Percentiles rank a stretch among this genome's conserved stretches.
These are phyloP conservation scores for Scheffersomyces illinoinensis DNA, from an alignment of 1,139 yeast species.

Conservation along the genomic window DNA sequence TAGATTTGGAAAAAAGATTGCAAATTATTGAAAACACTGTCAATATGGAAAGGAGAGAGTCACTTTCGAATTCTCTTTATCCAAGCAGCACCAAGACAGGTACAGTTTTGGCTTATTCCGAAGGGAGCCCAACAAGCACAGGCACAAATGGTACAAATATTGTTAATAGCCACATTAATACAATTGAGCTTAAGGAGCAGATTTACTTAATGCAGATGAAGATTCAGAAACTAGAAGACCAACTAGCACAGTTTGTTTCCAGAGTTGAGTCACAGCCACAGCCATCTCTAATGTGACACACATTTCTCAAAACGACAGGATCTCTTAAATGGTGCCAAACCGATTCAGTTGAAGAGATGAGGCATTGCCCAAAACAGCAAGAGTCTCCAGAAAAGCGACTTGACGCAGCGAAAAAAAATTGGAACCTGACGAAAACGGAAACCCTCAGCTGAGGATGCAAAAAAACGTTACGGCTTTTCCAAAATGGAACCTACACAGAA, in stretches of 20 bases:
- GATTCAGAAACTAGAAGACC: not conserved
- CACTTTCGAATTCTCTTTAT: not conserved
- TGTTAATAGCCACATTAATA: not conserved
- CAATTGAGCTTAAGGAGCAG: constrained; percentile 2
- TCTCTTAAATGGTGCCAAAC: not conserved
- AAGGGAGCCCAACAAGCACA: not conserved
- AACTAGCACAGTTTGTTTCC: not conserved
- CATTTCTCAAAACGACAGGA: not conserved
- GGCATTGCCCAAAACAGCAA: not conserved
- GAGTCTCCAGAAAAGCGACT: not conserved
- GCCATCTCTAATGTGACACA: not conserved
- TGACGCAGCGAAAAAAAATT: not conserved
- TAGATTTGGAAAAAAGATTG: not conserved
- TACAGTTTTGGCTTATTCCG: not conserved
- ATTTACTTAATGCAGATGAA: not conserved
- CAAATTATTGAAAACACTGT: not conserved
- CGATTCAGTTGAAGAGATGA: not conserved
- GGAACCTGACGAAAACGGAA: constrained; percentile 1
- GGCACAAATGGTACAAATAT: not conserved
- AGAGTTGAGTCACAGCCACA: not conserved
- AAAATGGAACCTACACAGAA: not conserved
- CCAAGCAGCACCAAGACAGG: not conserved
- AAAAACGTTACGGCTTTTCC: not conserved
- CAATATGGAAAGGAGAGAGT: not conserved
- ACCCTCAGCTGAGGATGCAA: not conserved